Evolutionary conservation across 345 rosid species (phyloP).

Genomic region (Rhodamnia argentea): DNA sequence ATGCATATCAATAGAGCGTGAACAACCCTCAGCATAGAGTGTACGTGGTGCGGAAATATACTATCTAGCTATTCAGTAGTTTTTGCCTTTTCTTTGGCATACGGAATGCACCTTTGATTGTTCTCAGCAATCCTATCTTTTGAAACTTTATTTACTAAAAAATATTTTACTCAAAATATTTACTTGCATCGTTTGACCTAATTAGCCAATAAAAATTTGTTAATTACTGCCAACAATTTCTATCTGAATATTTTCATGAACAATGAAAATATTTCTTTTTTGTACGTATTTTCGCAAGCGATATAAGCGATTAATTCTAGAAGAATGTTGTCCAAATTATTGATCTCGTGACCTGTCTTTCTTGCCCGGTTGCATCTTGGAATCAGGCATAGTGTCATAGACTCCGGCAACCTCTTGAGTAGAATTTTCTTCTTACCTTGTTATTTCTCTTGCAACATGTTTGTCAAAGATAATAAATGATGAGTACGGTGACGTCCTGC

Average conservation of each 20-base stretch:
- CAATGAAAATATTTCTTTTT: too few species aligned
- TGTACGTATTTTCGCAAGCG: too few species aligned
- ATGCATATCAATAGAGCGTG: background rate
- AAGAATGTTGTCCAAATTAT: too few species aligned
- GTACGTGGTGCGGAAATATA: background rate
- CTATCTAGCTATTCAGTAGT: background rate
- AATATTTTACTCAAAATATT: too few species aligned
- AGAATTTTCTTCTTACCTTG: background rate
- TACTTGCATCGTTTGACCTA: too few species aligned
- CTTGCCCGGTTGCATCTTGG: background rate
- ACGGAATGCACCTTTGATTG: background rate
- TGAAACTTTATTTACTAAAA: background rate
- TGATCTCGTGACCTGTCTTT: background rate
- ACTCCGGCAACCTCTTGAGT: background rate
- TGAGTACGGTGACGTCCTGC: background rate
- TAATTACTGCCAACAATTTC: too few species aligned
- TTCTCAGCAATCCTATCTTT: background rate
- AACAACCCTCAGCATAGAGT: background rate
- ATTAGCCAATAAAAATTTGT: too few species aligned
- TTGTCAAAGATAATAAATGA: background rate
- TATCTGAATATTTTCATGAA: too few species aligned
- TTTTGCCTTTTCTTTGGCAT: background rate
- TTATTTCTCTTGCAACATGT: background rate
- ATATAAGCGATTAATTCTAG: background rate
- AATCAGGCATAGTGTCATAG: background rate